Evolutionary conservation across 1,139 yeast species (phyloP), one percentile per base, ranked within the genome.

Genomic region (Pichia sp.): DNA sequence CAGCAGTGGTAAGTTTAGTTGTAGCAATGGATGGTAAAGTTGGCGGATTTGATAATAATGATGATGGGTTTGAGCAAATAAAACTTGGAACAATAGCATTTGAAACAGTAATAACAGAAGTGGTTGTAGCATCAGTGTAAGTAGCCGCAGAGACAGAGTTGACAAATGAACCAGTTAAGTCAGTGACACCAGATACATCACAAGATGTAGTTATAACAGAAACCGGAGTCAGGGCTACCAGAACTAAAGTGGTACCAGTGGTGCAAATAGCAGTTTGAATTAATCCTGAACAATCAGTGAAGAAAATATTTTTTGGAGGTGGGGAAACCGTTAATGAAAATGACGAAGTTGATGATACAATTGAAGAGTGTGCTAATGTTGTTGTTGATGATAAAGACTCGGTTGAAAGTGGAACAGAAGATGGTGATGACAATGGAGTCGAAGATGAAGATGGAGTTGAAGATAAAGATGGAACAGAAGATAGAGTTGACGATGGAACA

Each of bases 61-160:
- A 37, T 42, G 29, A 25, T 35, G 44, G 15, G 2, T 30, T 7
- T 20, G 47, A 46, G 36, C 53, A 53, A n/a, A 16, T 35, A 16
- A 47, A 47, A 7, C 41, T 40, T 20, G 56, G 54, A 12, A 44
- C 27, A 35, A 49, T 32, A 13, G 37, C 47, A 18, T 49, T 47
- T 18, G 47, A 41, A 26, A 53, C 30, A 8, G 50, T 49, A 16
- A 49, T 30, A 0, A 37, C 45, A 22, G 48, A 45, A 20, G 48
- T 49, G 8, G 41, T 44, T 11, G 54, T 56, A 26, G 51, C 48
- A 13, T 43, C 27, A 24, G 39, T 22, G 32, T 45, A 39, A 0
- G 45, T 45, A 6, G 45, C 16, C 15, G 40, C 16, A n/a, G 48
- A 42, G 9, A 30, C 24, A 3, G 34, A 38, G 35, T 45, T 44